These are phyloP conservation scores for Euphorbia lathyris DNA, from an alignment of 345 rosid genomes.

Conservation along the genomic window DNA sequence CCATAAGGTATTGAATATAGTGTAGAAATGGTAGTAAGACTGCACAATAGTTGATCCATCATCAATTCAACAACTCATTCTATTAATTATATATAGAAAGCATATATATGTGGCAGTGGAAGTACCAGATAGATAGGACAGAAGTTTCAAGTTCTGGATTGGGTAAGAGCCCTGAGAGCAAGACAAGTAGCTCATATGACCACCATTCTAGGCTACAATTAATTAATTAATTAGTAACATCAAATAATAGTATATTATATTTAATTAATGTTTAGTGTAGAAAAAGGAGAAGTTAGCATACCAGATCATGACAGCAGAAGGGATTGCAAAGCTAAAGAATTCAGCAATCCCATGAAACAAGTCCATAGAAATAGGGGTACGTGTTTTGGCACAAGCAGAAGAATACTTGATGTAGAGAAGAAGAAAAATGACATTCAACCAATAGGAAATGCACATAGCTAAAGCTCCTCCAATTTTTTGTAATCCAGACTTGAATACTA, in stretches of 20 bases:
- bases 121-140: conserved; percentile 75
- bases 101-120: not conserved
- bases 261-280: too few relatives aligned
- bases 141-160: conserved; percentile 90
- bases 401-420: conserved; percentile 49
- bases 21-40: conserved; percentile 25
- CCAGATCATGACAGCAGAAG: conserved; percentile 75
- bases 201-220: conserved; percentile 93
- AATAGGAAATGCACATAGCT: conserved; percentile 43
- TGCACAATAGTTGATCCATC: not conserved
- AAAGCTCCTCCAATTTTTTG: conserved; percentile 50
- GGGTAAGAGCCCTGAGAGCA: conserved; percentile 81
- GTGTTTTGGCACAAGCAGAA: conserved; percentile 42
- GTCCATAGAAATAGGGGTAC: conserved; percentile 38
- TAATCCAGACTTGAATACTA: conserved; percentile 49
- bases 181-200: conserved; percentile 79
- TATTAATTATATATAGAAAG: conserved; percentile 15
- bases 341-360: conserved; percentile 45
- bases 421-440: conserved; percentile 53
- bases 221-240: too few relatives aligned
- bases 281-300: conserved; percentile 20
- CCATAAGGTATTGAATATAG: conserved; percentile 23
- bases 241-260: too few relatives aligned
- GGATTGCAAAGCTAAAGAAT: conserved; percentile 65
- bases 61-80: not conserved